Evolutionary conservation across 495 filamentous ascomycete genomes (phyloP), one percentile per base, ranked within the genome.

Genomic region (Aspergillus hancockii): DNA sequence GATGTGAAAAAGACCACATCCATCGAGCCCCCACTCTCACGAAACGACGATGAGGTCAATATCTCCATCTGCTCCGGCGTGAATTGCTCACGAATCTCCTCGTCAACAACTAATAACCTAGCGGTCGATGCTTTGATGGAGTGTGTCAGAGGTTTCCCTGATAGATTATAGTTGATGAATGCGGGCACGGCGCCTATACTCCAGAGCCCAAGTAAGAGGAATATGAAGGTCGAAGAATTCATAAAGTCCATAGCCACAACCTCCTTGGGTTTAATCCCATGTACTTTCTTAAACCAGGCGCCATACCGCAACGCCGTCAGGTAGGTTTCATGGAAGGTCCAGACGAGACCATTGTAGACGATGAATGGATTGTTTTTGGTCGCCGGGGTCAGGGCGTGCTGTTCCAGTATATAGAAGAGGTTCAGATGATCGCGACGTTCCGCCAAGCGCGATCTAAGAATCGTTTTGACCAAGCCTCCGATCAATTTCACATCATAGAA

Each of bases 131-230:
- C 82, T 54, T 79, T 85, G 14, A 98, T 78, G 52, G 89, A 93
- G 71, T 98, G 93, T 28, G 87, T 68, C 58, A 98, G 75, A 2
- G 93, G 81, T 28, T 90, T 84, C 13, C 87, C 89, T 2, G 80
- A 79, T 46, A 98, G 71, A 64, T 97, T 98, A 72, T 94, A 96
- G 70, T 98, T 98, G 75, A 98, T 89, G 59, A 95, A 90, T 0
- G 93, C 94, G n/a, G 93, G 92, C 25, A 83, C 83, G 0, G 90
- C 93, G 0, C 94, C 94, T 41, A 98, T 85, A 18, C 87, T 85
- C 93, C 93, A 97, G 31, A 97, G 72, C 0, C 88, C 94, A 22
- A 96, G 79, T 77, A 86, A 83, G n/a, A 97, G 58, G 75, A 96
- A 95, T 12, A 96, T 63, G 65, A 93, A 94, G 6, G 83, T 82